phyloP scores from a whole-genome alignment of 352 stramenopile genomes.

The Globisporangium yorkense region DNA sequence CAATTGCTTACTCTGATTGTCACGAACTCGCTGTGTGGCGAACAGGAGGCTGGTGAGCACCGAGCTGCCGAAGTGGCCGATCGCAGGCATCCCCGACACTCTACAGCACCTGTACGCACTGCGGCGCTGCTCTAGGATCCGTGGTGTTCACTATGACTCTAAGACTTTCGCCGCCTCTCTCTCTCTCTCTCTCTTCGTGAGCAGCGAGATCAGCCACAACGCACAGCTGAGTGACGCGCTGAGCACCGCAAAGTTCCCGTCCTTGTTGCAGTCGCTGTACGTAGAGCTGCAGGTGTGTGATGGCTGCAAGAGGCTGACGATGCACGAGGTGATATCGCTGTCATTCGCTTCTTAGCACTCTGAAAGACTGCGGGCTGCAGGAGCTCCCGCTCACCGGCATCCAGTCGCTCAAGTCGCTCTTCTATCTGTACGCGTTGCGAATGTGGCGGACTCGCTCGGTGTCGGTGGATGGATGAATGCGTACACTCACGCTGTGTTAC shows the following conservation, averaged over 20 bases:
- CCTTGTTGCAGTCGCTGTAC: constrained; percentile 3
- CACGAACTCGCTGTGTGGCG: not conserved
- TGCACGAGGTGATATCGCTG: not conserved
- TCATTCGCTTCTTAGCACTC: not conserved
- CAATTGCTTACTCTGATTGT: not conserved
- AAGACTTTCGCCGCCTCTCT: not conserved
- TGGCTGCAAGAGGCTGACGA: too few species aligned
- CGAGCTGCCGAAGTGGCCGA: not conserved
- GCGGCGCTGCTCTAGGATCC: too few species aligned
- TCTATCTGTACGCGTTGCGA: not conserved
- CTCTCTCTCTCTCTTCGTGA: too few species aligned
- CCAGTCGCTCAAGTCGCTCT: not conserved
- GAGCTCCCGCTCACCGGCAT: constrained; percentile 1
- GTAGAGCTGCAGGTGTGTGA: not conserved
- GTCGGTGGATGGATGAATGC: not conserved
- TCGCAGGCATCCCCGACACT: not conserved
- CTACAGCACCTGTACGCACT: not conserved
- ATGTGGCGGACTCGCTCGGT: not conserved
- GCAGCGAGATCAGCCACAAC: not conserved
- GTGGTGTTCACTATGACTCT: not conserved
- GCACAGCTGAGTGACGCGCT: not conserved
- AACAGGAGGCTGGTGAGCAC: not conserved
- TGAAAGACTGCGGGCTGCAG: constrained; percentile 2
- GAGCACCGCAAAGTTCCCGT: not conserved
- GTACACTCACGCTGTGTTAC: not conserved